phyloP scores from a whole-genome alignment of 2,329 filamentous ascomycete genomes.

The Cordyceps pruinosa region DNA sequence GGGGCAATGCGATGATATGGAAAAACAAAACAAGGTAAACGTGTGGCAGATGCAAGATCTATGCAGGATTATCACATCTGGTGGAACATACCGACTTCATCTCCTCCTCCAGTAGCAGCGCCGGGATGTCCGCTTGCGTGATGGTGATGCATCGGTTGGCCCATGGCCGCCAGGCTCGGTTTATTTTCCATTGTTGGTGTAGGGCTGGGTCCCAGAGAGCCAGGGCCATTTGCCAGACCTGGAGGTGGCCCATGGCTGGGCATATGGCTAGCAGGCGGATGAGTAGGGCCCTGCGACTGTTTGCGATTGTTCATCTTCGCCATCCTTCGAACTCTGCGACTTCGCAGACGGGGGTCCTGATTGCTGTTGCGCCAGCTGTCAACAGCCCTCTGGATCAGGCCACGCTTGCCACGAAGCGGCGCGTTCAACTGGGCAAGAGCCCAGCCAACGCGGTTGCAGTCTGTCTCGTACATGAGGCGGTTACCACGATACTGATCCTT shows the following conservation, averaged over 20 bases:
- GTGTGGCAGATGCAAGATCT: slow-evolving; percentile 31
- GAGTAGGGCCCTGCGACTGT: slow-evolving; percentile 59
- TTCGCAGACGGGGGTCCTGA: slow-evolving; percentile 85
- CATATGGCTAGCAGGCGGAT: slow-evolving; percentile 54
- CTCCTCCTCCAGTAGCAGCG: slow-evolving; percentile 55
- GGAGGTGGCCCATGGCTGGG: slow-evolving; percentile 58
- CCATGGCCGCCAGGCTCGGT: slow-evolving; percentile 60
- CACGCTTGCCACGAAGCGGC: slow-evolving; percentile 83
- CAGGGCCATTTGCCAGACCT: slow-evolving; percentile 55
- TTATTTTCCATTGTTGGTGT: slow-evolving; percentile 51
- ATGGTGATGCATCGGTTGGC: slow-evolving; percentile 64
- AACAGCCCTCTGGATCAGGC: slow-evolving; percentile 91
- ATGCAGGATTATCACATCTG: slow-evolving; percentile 64
- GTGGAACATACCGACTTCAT: slow-evolving; percentile 98
- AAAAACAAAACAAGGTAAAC: slow-evolving; percentile 20
- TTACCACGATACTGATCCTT: slow-evolving; percentile 98
- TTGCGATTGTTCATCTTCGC: slow-evolving; percentile 83
- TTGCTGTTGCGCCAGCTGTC: slow-evolving; percentile 99
- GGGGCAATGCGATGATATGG: slow-evolving; percentile 12
- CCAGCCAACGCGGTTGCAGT: slow-evolving; percentile 99
- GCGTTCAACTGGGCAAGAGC: slow-evolving; percentile 89
- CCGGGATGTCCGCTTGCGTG: slow-evolving; percentile 24
- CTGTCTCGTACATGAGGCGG: slow-evolving; percentile 90
- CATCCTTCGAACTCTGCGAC: slow-evolving; percentile 86
- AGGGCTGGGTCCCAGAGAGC: slow-evolving; percentile 53